Evolutionary conservation across 2,329 filamentous ascomycete genomes (phyloP).

Genomic region (Myriosclerotinia scirpicola): DNA sequence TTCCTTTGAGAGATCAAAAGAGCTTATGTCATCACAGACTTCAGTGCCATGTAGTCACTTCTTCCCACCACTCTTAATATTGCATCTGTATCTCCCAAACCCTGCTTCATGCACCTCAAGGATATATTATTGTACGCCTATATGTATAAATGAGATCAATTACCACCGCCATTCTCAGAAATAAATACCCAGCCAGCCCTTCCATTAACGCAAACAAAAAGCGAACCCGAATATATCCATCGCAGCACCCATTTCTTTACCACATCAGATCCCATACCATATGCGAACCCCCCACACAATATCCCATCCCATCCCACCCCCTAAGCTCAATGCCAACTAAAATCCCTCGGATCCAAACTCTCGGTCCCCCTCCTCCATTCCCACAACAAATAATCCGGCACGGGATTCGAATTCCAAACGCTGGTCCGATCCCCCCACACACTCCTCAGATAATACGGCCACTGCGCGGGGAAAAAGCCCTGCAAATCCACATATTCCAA

Average conservation of each 20-base stretch:
- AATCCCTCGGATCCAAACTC: slow-evolving; percentile 8
- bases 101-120: background rate
- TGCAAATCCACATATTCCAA: slow-evolving; percentile 1
- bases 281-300: background rate
- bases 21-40: too few relatives aligned
- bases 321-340: background rate
- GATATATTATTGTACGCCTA: background rate
- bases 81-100: background rate
- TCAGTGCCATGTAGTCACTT: background rate
- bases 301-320: background rate
- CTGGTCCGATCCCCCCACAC: background rate
- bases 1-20: too few relatives aligned
- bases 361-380: slow-evolving; percentile 5
- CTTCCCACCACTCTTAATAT: background rate
- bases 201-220: background rate
- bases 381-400: background rate
- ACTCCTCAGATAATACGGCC: slow-evolving; percentile 6
- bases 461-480: slow-evolving; percentile 6
- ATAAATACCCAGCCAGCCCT: background rate
- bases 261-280: too few relatives aligned
- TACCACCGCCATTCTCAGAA: too few relatives aligned
- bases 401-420: background rate
- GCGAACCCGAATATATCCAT: background rate
- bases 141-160: background rate
- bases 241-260: too few relatives aligned